phyloP scores from a whole-genome alignment of 2,329 filamentous ascomycete species.

The Xylariomycetidae sp. region DNA sequence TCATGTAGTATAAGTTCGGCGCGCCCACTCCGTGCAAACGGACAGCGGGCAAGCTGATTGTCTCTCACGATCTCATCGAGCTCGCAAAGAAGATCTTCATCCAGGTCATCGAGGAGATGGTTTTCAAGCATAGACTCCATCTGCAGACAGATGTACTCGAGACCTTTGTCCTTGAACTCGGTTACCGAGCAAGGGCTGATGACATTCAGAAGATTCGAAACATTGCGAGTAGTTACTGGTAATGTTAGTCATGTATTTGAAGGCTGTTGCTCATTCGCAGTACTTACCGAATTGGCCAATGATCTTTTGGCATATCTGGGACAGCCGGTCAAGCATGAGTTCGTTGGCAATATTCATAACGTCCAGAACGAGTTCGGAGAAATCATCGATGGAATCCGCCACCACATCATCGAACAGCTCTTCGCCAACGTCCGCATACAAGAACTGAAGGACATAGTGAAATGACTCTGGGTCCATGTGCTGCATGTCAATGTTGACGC shows the following conservation, averaged over 20 bases:
- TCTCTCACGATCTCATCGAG: conserved; percentile 73
- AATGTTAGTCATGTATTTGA: conserved; percentile 17
- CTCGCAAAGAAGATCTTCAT: conserved; percentile 74
- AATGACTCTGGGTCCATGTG: conserved; percentile 74
- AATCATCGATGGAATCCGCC: conserved; percentile 67
- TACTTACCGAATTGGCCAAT: conserved; percentile 62
- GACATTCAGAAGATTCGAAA: conserved; percentile 77
- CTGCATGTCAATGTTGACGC: conserved; percentile 70
- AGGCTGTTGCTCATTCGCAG: background rate
- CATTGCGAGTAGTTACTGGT: conserved; percentile 71
- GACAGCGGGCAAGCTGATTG: conserved; percentile 74
- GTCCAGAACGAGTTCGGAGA: conserved; percentile 84
- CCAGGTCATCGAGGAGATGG: conserved; percentile 76
- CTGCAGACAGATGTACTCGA: conserved; percentile 89
- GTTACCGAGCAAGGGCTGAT: conserved; percentile 78
- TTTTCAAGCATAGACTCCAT: conserved; percentile 91
- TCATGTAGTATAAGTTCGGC: conserved; percentile 62
- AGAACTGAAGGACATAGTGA: conserved; percentile 66
- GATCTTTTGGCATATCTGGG: conserved; percentile 80
- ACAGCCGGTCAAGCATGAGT: conserved; percentile 86
- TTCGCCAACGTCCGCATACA: conserved; percentile 78
- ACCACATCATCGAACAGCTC: conserved; percentile 77
- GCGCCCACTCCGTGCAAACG: conserved; percentile 70
- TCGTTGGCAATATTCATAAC: conserved; percentile 89
- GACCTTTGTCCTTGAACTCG: conserved; percentile 78